Evolutionary conservation across 2,329 filamentous ascomycete species (phyloP), one percentile per base, ranked within the genome.

Genomic region (Geoglossum cookeanum): DNA sequence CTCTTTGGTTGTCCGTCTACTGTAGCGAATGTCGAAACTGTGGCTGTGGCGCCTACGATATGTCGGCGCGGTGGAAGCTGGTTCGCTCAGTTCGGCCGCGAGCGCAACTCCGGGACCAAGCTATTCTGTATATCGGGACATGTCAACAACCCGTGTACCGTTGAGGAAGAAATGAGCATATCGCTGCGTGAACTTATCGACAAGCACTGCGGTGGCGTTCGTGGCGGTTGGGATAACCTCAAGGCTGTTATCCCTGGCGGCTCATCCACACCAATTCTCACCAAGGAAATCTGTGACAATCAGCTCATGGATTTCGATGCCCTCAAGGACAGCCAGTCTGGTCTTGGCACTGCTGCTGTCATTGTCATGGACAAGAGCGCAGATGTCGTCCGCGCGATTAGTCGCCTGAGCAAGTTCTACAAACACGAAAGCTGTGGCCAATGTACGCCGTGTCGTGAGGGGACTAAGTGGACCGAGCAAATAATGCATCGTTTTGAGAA

Each of bases 121-220:
- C 85, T 98, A 47, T 98, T 85, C 77, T 96, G 90, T 72, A 97
- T 98, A 69, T 97, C 91, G 57, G 92, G 92, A 32, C 88, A 97
- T 71, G 92, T 98, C 75, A 98, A 98, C 79, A 94, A 97, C 76
- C 92, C 92, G 57, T 88, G 81, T 71, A 97, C 92, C 0, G 92
- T 98, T 60, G 92, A 98, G 72, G 92, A 98, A 75, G 92, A 98
- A 75, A 98, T 98, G 92, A 94, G 87, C 56, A 98, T 98, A 64
- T 85, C 92, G 48, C 81, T 98, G 60, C 84, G 87, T 49, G 92
- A 98, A 72, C 81, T 98, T 61, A 97, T 98, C 65, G 92, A 98
- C 62, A 92, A 88, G 75, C 92, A 98, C 79, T 97, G 92, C 69
- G 92, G 92, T 69, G 92, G 92, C 71, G 92, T 98, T 56, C 83